These are phyloP conservation scores for Erysimum cheiri DNA, from an alignment of 441 rosid species.

Conservation along the genomic window DNA sequence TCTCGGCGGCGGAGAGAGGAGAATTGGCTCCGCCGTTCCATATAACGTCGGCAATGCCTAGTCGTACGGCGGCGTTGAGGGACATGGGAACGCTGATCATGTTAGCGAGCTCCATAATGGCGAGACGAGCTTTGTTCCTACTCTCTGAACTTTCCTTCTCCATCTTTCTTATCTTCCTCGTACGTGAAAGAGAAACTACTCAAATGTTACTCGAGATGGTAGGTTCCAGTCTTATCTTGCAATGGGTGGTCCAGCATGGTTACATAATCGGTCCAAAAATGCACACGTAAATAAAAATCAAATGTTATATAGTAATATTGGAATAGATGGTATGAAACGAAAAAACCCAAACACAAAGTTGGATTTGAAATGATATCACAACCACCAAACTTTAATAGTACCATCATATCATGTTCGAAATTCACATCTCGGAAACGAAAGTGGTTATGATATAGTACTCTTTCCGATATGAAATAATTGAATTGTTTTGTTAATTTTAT, in stretches of 20 bases:
- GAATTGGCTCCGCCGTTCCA: conserved; percentile 79
- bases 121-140: conserved; percentile 65
- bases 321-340: background rate
- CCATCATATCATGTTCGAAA: background rate
- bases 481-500: background rate
- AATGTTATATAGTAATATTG: no score
- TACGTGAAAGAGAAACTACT: conserved; percentile 7
- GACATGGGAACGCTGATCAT: conserved; percentile 96
- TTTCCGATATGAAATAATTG: background rate
- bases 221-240: no score
- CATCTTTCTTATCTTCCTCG: conserved; percentile 41
- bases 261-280: no score
- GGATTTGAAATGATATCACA: background rate
- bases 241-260: no score
- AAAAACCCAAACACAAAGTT: background rate
- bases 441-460: no score
- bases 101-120: conserved; percentile 80
- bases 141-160: conserved; percentile 55
- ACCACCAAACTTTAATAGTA: background rate
- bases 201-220: no score
- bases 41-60: conserved; percentile 80
- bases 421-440: no score
- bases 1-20: conserved; percentile 77
- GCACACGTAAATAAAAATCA: no score
- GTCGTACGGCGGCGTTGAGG: conserved; percentile 71